Conservation (phyloP, 495 filamentous ascomycete genomes). For the Pseudoneurospora amorphoporcata region DNA sequence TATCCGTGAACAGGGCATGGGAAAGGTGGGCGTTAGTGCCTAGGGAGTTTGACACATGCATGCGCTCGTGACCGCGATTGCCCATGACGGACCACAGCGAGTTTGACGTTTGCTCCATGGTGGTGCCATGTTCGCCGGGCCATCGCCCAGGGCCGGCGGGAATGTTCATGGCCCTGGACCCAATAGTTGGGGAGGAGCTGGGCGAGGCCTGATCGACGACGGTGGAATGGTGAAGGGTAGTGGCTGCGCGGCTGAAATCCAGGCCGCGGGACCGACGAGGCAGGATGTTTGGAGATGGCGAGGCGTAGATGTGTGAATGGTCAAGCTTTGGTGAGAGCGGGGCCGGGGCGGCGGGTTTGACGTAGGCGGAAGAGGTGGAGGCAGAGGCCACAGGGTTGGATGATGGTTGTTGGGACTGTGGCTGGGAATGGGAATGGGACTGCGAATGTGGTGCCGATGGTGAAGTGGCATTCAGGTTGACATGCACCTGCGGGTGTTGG, state of each 20-base stretch:
- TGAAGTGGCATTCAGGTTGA: background rate
- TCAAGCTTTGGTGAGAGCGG: constrained; percentile 83
- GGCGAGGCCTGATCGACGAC: constrained; percentile 84
- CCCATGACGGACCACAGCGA: constrained; percentile 40
- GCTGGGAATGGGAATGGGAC: background rate
- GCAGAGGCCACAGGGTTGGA: constrained; percentile 6
- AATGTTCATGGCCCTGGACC: constrained; percentile 67
- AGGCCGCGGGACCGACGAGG: constrained; percentile 78
- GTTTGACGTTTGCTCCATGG: constrained; percentile 26
- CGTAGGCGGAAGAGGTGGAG: constrained; percentile 39
- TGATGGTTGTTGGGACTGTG: background rate
- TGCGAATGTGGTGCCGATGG: background rate
- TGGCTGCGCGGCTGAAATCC: constrained; percentile 89
- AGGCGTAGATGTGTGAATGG: constrained; percentile 70
- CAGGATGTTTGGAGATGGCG: constrained; percentile 58
- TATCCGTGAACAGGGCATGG: constrained; percentile 52
- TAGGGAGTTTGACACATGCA: constrained; percentile 70
- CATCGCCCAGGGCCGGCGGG: constrained; percentile 33
- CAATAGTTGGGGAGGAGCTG: constrained; percentile 83
- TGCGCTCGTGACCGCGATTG: constrained; percentile 46
- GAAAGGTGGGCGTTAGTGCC: constrained; percentile 64
- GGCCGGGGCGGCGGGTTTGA: constrained; percentile 37
- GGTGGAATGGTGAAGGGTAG: constrained; percentile 91
- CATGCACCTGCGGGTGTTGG: background rate
- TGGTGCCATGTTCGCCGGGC: constrained; percentile 22